phyloP scores from a whole-genome alignment of 1,139 yeast species.

The Candida buenavistaensis region DNA sequence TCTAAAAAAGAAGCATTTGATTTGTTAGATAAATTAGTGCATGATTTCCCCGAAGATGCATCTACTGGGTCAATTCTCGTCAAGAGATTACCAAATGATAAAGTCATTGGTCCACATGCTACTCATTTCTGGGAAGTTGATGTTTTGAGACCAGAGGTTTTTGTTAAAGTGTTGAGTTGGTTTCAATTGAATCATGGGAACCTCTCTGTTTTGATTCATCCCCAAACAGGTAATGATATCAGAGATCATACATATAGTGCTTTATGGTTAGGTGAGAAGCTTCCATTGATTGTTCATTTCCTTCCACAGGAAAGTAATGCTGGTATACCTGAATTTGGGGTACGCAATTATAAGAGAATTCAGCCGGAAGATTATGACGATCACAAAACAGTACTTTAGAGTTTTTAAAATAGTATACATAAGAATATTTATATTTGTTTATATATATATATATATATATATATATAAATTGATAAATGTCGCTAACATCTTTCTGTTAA shows the following conservation, averaged over 20 bases:
- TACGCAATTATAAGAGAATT: conserved; percentile 20
- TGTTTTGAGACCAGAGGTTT: conserved; percentile 31
- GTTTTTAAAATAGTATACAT: background rate
- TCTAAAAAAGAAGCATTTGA: conserved; percentile 24
- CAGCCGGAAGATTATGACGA: conserved; percentile 16
- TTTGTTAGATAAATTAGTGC: conserved; percentile 23
- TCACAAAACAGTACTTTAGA: conserved; percentile 8
- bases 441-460: no score
- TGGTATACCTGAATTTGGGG: conserved; percentile 15
- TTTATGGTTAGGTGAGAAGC: conserved; percentile 30
- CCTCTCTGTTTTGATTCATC: conserved; percentile 32
- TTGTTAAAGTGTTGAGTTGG: conserved; percentile 29
- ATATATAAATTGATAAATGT: no score
- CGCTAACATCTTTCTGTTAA: no score
- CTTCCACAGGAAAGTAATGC: conserved; percentile 20
- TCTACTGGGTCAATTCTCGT: conserved; percentile 31
- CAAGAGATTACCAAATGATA: conserved; percentile 27
- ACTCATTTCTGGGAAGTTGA: conserved; percentile 38
- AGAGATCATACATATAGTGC: conserved; percentile 30
- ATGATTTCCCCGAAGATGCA: conserved; percentile 26
- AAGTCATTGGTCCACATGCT: conserved; percentile 31
- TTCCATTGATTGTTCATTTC: conserved; percentile 22
- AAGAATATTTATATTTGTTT: background rate
- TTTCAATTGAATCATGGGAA: conserved; percentile 32
- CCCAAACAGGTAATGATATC: conserved; percentile 32